Evolutionary conservation across 2,329 filamentous ascomycete genomes (phyloP), one percentile per base, ranked within the genome.

Genomic region (Decorospora gaudefroyi): DNA sequence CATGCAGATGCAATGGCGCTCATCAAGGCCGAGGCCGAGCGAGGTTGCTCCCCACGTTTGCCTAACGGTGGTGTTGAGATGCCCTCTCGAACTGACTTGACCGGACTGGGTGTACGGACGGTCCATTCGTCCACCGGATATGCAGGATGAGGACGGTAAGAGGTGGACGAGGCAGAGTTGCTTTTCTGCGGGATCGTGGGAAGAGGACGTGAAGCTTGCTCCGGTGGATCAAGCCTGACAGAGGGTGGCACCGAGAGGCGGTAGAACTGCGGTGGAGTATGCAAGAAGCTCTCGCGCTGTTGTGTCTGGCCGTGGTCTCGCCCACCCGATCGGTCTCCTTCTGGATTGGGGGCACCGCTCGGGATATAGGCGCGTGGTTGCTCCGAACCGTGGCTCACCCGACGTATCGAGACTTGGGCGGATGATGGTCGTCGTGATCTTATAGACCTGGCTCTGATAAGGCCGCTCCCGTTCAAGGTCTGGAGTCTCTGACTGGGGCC

Each of bases 121-220:
- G 49, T 41, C 63, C 65, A 67, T 6, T 64, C 58, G 15, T 62
- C 55, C 1, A 59, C 21, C 1, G 56, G 51, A 33, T 60, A 65
- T 27, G 51, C 58, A 16, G 58, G 59, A 34, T 65, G 55, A 1
- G 55, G 58, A 10, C 46, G 45, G 38, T 65, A 62, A 13, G 42
- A 36, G 3, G 55, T 61, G 5, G 53, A 49, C 6, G 49, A 41
- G 3, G 26, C n/a, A 11, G 46, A 26, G 7, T 51, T 42, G 12
- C 22, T 39, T 41, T 64, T 62, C 11, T 36, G 45, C 15, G 62
- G 59, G n/a, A 60, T 44, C 1, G 42, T 39, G 5, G 54, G 55
- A 2, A 59, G 47, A 19, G 47, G 42, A 6, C 50, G 46, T 1
- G 37, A 29, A 11, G 47, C 13, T 9, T 26, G 21, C 6, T 55